Base-by-base conservation (phyloP, 306 rosid genomes). In the Mucuna pruriens region DNA sequence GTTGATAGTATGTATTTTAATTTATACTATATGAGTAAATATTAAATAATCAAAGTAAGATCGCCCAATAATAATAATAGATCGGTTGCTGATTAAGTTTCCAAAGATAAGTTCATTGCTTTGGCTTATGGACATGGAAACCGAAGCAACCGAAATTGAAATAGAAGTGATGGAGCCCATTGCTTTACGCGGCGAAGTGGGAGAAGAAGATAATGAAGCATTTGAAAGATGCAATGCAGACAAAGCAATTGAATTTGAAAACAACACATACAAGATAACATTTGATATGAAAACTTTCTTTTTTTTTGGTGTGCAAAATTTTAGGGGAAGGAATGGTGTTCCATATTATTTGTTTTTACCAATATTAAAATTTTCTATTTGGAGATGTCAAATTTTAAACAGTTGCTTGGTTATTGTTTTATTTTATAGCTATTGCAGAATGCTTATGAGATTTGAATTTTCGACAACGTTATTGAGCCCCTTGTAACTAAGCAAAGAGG, bases 361-460 rank as follows among this genome's bases (percentile, higher is more conserved):
- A 23, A 23, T 51, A 6, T 51, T 7, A 17, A 17, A 51, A 4
- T 5, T 15, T n/a, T 51, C 10, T 51, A 17, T 51, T 51, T 51
- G 25, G 20, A 25, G 12, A 13, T 26, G 12, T 15, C 0, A 11
- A 33, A 33, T 9, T 57, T 23, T 57, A 20, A 34, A 64, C 6
- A 64, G 2, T 67, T 67, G 19, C 73, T 40, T 40, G 26, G 6
- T 42, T 68, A 29, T 6, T 68, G 36, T 51, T 29, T 49, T 52
- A 11, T 46, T 6, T 8, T 33, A 4, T 52, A 7, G 16, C 3
- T 64, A 36, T 64, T 34, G 7, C 82, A 84, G 84, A 84, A 64
- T 29, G 85, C 83, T 64, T 71, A 72, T 75, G 82, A 88, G 80
- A n/a, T n/a, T n/a, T n/a, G 31, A 77, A 80, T 76, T 83, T 80